These are phyloP conservation scores for Prillingera fragicola DNA, from an alignment of 1,284 basidiomycete genomes.

Conservation along the genomic window DNA sequence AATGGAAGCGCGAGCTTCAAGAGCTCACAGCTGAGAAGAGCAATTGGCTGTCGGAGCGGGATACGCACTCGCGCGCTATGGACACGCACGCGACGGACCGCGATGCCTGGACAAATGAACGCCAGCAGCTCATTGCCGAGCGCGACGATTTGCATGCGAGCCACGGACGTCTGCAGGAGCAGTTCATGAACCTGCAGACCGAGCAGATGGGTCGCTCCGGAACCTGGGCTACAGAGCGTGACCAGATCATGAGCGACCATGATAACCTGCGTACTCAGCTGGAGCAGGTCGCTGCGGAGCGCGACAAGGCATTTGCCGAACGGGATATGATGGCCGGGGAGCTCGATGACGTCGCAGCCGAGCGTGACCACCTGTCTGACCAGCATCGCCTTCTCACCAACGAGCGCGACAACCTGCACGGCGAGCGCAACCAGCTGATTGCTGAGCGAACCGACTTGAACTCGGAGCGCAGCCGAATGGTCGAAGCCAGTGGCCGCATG, in stretches of 20 bases:
- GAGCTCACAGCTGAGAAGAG: too few relatives aligned
- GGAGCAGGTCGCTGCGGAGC: too few relatives aligned
- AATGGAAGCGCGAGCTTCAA: slow-evolving; percentile 25
- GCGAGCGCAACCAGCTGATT: neutral
- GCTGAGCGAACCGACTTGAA: slow-evolving; percentile 1
- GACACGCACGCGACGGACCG: neutral
- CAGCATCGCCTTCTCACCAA: neutral
- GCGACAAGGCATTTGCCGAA: too few relatives aligned
- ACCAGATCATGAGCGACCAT: too few relatives aligned
- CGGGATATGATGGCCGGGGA: too few relatives aligned
- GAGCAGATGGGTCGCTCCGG: too few relatives aligned
- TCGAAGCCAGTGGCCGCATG: too few relatives aligned
- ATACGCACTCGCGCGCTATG: neutral
- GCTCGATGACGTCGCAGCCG: too few relatives aligned
- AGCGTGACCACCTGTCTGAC: neutral
- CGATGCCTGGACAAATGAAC: neutral
- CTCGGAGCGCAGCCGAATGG: too few relatives aligned
- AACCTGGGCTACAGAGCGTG: too few relatives aligned
- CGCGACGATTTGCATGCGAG: neutral
- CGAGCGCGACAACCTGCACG: neutral
- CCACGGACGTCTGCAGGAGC: neutral
- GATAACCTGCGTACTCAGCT: too few relatives aligned
- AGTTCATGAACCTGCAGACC: neutral
- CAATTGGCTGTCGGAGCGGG: slow-evolving; percentile 41
- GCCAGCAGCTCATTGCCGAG: neutral